Evolutionary conservation across 306 rosid genomes (phyloP), one percentile per base, ranked within the genome.

Genomic region (Leucaena leucocephala): DNA sequence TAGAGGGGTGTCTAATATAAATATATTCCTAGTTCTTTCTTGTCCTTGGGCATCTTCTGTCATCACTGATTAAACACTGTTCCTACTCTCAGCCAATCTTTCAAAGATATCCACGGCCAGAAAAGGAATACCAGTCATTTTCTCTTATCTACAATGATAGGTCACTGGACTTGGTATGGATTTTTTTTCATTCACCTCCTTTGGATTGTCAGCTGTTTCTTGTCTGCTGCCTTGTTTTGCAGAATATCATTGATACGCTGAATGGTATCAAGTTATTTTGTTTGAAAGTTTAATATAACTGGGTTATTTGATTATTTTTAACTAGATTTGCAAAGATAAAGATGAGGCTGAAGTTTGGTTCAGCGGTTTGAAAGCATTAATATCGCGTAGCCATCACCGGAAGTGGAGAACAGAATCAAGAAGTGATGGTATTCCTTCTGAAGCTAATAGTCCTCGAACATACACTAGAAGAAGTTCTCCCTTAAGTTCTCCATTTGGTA

Each of bases 321-420:
- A 81, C 90, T 85, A 96, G 99, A 96, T 96, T 78, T 96, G 99
- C 91, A 96, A 96, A 85, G 99, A 96, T 89, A 96, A 96, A 89
- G 99, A 96, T 87, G 99, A 96, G 86, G 97, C 99, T 73, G 99
- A 96, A 85, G 97, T 89, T 77, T 96, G 99, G 99, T 96, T 96
- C 81, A 93, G 98, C 82, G 99, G 99, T 67, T 86, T 96, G 83
- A 96, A 96, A 89, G 97, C 97, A 66, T 87, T 96, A 82, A 91
- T 96, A 84, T 87, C 96, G 33, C 94, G 94, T 64, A 84, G 95
- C 84, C 97, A 90, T 84, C 88, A 84, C 45, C 88, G 92, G 69
- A 96, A 93, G 89, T 91, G 98, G 99, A 93, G 98, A 88, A 93
- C 96, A 33, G 99, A 96, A 77, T 96, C 99, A 75, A 91, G 93